A percentile compares a stretch with the other conserved stretches of the same genome.
Evolutionary conservation across 352 stramenopile species (phyloP).

Genomic region (Globisporangium acanthophoron): DNA sequence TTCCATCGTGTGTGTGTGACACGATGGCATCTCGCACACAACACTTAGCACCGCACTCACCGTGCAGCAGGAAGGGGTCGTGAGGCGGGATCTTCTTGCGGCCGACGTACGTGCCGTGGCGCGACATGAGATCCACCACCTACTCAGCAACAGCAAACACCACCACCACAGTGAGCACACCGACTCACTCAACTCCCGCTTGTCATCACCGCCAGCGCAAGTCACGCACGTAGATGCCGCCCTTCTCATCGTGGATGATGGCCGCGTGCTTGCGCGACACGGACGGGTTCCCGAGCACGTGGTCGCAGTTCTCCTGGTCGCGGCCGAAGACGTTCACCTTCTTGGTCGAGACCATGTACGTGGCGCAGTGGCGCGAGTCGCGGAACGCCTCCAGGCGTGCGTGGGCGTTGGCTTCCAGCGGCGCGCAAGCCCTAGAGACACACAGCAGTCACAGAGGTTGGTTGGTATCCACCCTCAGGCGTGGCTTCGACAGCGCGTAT

Average conservation of each 20-base stretch:
- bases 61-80: constrained; percentile 75
- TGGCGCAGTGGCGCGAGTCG: constrained; percentile 72
- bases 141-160: constrained; percentile 16
- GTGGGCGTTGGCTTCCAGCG: constrained; percentile 59
- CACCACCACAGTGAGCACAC: not conserved
- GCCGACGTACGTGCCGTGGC: constrained; percentile 79
- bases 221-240: constrained; percentile 75
- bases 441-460: not conserved
- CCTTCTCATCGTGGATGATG: constrained; percentile 74
- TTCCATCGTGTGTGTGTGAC: no score
- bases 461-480: not conserved
- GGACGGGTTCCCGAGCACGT: constrained; percentile 83
- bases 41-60: constrained; percentile 14
- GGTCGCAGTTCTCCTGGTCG: constrained; percentile 81
- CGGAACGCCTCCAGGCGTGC: constrained; percentile 70
- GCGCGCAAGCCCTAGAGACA: constrained; percentile 48
- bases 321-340: constrained; percentile 80
- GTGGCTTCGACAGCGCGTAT: no score
- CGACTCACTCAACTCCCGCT: no score
- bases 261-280: constrained; percentile 85
- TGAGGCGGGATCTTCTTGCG: constrained; percentile 83
- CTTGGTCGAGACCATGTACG: constrained; percentile 83
- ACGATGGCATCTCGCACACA: no score
- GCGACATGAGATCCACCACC: constrained; percentile 87
- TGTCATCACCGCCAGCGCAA: not conserved